These are phyloP conservation scores for Globisporangium irregulare DNA, from an alignment of 352 stramenopile species.

Conservation along the genomic window DNA sequence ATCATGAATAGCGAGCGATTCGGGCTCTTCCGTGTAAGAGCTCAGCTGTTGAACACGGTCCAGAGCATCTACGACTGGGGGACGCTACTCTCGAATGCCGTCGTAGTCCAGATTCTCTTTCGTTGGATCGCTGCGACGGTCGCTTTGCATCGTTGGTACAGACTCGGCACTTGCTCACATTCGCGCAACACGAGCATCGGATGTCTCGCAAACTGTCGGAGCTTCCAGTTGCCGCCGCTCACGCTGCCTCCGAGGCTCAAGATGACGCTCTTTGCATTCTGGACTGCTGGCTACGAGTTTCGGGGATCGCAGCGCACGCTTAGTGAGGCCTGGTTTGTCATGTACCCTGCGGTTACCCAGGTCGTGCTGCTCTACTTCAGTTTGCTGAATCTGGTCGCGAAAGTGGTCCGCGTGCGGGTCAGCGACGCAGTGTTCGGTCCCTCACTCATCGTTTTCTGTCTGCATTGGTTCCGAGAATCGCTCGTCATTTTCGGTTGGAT, in stretches of 20 bases:
- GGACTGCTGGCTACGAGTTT: slow-evolving; percentile 17
- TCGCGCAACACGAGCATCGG: not conserved
- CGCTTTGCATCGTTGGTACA: slow-evolving; percentile 6
- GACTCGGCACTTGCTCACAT: not conserved
- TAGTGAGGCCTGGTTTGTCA: slow-evolving; percentile 25
- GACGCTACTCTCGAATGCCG: slow-evolving; percentile 10
- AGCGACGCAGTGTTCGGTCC: slow-evolving; percentile 26
- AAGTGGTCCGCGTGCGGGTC: slow-evolving; percentile 16
- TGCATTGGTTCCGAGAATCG: slow-evolving; percentile 12
- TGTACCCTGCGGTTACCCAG: slow-evolving; percentile 30
- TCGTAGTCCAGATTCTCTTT: not conserved
- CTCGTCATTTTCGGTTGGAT: not conserved
- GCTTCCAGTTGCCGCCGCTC: slow-evolving; percentile 18
- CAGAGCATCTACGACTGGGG: slow-evolving; percentile 11
- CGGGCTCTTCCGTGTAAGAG: slow-evolving; percentile 10
- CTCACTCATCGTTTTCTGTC: slow-evolving; percentile 19
- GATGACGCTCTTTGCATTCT: slow-evolving; percentile 27
- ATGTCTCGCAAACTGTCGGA: slow-evolving; percentile 8
- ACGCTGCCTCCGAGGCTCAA: slow-evolving; percentile 20
- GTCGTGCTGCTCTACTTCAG: slow-evolving; percentile 27
- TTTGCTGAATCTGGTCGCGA: slow-evolving; percentile 21
- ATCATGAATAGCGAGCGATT: slow-evolving; percentile 17
- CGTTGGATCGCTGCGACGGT: slow-evolving; percentile 13
- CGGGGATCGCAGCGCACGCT: slow-evolving; percentile 23
- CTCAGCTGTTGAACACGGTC: not conserved